Base-by-base conservation (phyloP, 495 filamentous ascomycete species). In the Entonaema liquescens region DNA sequence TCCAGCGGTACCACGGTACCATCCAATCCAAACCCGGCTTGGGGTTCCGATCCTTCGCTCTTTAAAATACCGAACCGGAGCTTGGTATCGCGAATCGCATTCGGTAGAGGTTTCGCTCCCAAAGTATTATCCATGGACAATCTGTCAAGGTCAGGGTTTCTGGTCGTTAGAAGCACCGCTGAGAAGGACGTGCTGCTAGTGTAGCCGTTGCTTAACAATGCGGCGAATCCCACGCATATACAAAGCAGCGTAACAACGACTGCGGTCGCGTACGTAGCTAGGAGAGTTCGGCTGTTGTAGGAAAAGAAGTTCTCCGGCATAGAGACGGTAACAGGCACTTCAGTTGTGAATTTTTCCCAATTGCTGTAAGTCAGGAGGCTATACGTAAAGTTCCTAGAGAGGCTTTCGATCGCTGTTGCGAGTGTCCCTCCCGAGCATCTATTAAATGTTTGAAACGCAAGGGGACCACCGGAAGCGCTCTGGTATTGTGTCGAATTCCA, bases 321-420 rank as follows among this genome's bases (percentile, higher is more conserved):
- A 5, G 57, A 38, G 25, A 62, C 55, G 12, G 42, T 62, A n/a
- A 71, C 17, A 6, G 54, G 47, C 25, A 47, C 62, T 15, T 23
- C 31, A 13, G 29, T 57, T 19, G 33, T 62, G 21, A 50, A 50
- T 5, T 54, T 49, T 23, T 50, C 44, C 68, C 68, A 71, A 29
- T 66, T 57, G n/a, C 42, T 42, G 19, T 62, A 71, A 9, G 63
- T 40, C 55, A 71, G 40, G 13, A 64, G 35, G 25, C 63, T 71
- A 31, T 65, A 60, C n/a, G 68, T 71, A 47, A 71, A 71, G 36
- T 71, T 71, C 19, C 17, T 65, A 5, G 63, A 67, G 21, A 71
- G 36, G 17, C 44, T 31, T 44, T 71, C 68, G 19, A 71, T 62
- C n/a, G 68, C 63, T 13, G 35, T 21, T 21, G 63, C 68, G 17